phyloP scores from a whole-genome alignment of 73 alveolate species.

The Paramecium primaurelia region DNA sequence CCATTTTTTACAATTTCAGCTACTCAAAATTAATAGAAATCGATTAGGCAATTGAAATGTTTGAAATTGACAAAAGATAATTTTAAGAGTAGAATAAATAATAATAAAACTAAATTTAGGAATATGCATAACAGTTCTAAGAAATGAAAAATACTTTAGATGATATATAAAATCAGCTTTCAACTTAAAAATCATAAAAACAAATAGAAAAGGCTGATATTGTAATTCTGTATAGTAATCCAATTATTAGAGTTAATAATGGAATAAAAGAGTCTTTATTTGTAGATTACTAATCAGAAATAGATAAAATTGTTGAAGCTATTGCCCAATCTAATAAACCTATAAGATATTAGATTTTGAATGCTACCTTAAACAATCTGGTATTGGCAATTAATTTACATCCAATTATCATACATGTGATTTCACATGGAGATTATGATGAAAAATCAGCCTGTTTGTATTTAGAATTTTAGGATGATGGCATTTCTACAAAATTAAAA shows the following conservation, averaged over 20 bases:
- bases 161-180: neutral
- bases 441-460: neutral
- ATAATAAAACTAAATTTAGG: neutral
- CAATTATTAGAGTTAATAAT: neutral
- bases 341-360: neutral
- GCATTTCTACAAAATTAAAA: neutral
- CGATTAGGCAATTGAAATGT: neutral
- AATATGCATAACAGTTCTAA: neutral
- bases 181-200: neutral
- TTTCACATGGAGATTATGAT: conserved; percentile 18
- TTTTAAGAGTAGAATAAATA: neutral
- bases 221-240: neutral
- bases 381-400: neutral
- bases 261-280: neutral
- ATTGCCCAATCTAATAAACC: neutral
- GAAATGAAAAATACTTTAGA: neutral
- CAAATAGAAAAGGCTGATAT: neutral
- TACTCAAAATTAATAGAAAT: neutral
- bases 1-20: neutral
- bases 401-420: neutral
- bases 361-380: neutral
- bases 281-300: neutral
- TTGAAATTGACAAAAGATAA: neutral
- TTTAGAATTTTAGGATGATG: neutral
- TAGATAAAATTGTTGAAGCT: neutral